Base-by-base conservation (phyloP, 768 basidiomycete genomes). In the Lentinula edodes region DNA sequence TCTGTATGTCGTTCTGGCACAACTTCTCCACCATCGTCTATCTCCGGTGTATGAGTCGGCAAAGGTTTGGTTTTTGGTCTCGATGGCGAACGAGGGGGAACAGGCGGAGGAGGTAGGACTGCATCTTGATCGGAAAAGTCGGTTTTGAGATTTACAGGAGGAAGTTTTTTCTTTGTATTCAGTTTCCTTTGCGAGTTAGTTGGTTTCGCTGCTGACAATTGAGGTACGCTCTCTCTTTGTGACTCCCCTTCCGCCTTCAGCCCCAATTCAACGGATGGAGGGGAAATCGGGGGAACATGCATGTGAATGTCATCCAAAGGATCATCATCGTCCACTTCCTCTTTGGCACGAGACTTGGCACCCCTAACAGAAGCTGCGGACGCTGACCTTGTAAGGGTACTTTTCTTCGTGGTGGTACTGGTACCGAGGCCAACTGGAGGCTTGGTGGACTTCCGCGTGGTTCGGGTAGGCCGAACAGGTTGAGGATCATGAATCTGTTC, bases 281-380 rank as follows among this genome's bases (percentile, higher is more conserved):
- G 13, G 20, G 55, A 42, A 12, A 34, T 20, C 6, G 55, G 58
- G 7, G 43, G 58, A 9, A 59, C 23, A 15, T 46, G 55, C 23
- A 56, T 36, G 7, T 35, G 12, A 15, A 50, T 59, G 10, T 48
- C 28, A 28, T 28, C 16, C 46, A 45, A 20, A 15, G 43, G 6
- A 50, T 59, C 58, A 35, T 35, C 6, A 41, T 55, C 61, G 20
- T 61, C 52, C 6, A 16, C 23, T n/a, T 45, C 32, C 52, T 61
- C 61, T 34, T 52, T 18, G 15, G 42, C 16, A n/a, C 54, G 61
- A 42, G 38, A 43, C 35, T 55, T n/a, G 4, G 6, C 16, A 38
- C 42, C 72, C 34, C 72, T 70, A 4, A 73, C 73, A 5, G 74
- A 73, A 56, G 71, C 69, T 6, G 71, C 71, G 32, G 74, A 75